Base-by-base conservation (phyloP, 2,329 filamentous ascomycete genomes). In the Fonsecaea erecta region DNA sequence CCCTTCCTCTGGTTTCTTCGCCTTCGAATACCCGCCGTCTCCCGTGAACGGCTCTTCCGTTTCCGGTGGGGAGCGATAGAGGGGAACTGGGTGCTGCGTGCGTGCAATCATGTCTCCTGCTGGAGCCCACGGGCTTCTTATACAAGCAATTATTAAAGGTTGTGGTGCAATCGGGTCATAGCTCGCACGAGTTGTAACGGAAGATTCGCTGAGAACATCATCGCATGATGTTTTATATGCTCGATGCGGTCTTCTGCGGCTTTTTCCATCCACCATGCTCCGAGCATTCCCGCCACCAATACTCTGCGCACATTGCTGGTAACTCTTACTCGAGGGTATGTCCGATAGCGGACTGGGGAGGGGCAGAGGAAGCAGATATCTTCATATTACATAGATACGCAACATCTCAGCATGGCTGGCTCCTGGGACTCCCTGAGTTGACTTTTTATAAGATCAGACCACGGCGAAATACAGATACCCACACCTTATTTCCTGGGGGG, bases 221-320 rank as follows among this genome's bases (percentile, higher is more conserved):
- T 46, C 55, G 14, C 35, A 24, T 35, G 24, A 30, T 58, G 16
- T 46, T 16, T 7, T 34, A 46, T 24, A 52, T 21, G 32, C 37
- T 60, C 28, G 37, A 59, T 52, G 56, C 56, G 55, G 62, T 40
- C 26, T 52, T 61, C 35, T 51, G 62, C 57, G 48, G 37, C 57
- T 28, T 61, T 53, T 16, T 40, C 21, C 60, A 11, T 24, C 30
- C 52, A 16, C 21, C 37, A 24, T 62, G 5, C 58, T 58, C 65
- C 61, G 57, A 40, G 35, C 26, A 32, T 34, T 35, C 65, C 61
- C 61, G 65, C 65, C 65, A 64, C 65, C 40, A 54, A 46, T 46
- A 18, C 56, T 46, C 24, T 51, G 35, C 40, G 60, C n/a, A 57
- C 24, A 35, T 46, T 43, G 54, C 46, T 58, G 52, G 56, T 43